These are phyloP conservation scores for Pichia sp. DNA, from an alignment of 1,139 yeast genomes.

Conservation along the genomic window DNA sequence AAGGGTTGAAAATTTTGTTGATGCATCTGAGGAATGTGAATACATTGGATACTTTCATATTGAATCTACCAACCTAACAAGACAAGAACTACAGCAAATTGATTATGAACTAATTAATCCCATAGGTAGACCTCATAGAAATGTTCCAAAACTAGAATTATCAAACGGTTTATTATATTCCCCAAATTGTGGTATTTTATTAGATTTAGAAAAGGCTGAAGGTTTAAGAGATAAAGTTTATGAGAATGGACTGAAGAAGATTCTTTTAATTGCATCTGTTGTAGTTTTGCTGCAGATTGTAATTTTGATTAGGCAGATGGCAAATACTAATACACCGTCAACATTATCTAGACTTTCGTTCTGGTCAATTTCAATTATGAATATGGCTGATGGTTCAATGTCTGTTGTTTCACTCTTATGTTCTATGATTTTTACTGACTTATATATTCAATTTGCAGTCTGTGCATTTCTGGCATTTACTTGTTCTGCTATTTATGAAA, in stretches of 20 bases:
- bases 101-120: conserved; percentile 72
- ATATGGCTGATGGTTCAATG: conserved; percentile 61
- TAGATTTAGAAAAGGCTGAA: conserved; percentile 38
- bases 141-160: conserved; percentile 51
- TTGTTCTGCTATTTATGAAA: conserved; percentile 69
- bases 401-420: conserved; percentile 57
- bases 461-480: conserved; percentile 66
- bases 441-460: conserved; percentile 63
- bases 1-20: conserved; percentile 34
- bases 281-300: conserved; percentile 45
- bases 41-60: conserved; percentile 63
- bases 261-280: conserved; percentile 42
- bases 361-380: conserved; percentile 50
- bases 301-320: conserved; percentile 59
- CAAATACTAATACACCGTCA: conserved; percentile 70
- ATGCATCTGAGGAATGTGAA: conserved; percentile 56
- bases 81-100: conserved; percentile 48
- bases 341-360: conserved; percentile 65
- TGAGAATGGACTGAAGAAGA: conserved; percentile 37
- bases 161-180: conserved; percentile 62
- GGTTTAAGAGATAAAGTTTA: conserved; percentile 57
- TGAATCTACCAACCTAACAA: conserved; percentile 49
- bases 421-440: conserved; percentile 47
- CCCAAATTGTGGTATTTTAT: conserved; percentile 76
- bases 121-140: conserved; percentile 64